Base-by-base conservation (phyloP, 768 basidiomycete species). In the Tylopilus rubrobrunneus region DNA sequence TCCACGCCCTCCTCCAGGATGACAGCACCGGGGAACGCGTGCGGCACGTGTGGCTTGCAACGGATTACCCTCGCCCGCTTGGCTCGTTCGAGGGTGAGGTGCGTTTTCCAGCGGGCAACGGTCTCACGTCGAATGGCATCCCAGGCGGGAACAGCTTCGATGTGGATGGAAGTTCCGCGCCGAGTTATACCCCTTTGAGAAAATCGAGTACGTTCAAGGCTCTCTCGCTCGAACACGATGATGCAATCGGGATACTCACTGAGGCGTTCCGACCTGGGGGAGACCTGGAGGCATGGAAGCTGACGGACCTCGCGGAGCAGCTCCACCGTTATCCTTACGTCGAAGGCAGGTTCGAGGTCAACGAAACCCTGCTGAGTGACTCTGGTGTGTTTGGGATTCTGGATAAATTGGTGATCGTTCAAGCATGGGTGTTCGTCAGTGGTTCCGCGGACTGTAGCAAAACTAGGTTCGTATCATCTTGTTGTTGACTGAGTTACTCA, bases 371-470 rank as follows among this genome's bases (percentile, higher is more conserved):
- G 21, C 57, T 80, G 40, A 59, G 73, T 9, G 84, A 86, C 56
- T 52, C 74, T 0, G 84, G 84, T 0, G 68, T 80, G 23, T 57
- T 74, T 45, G 81, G 77, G 1, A 85, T 85, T 45, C 57, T 86
- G 53, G 80, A 85, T 54, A 84, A 83, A 64, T 65, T 78, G 53
- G 75, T 83, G 39, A 73, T 76, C n/a, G 74, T 73, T 53, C 66
- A 73, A 27, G 77, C 82, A 21, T 64, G 70, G 37, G 48, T 79
- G 36, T 85, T 85, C 52, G 66, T 85, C 19, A 78, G 76, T 34
- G 82, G 79, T 4, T 74, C 71, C 33, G 67, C 64, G 3, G 70
- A 73, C 7, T 83, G 81, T 56, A 74, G 78, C 40, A 71, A 74
- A 46, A 67, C 67, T 15, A 83, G 81, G 80, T 81, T 48, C 15